phyloP scores from a whole-genome alignment of 225 moss, liverwort and hornwort species.

The Marchantia polymorpha region DNA sequence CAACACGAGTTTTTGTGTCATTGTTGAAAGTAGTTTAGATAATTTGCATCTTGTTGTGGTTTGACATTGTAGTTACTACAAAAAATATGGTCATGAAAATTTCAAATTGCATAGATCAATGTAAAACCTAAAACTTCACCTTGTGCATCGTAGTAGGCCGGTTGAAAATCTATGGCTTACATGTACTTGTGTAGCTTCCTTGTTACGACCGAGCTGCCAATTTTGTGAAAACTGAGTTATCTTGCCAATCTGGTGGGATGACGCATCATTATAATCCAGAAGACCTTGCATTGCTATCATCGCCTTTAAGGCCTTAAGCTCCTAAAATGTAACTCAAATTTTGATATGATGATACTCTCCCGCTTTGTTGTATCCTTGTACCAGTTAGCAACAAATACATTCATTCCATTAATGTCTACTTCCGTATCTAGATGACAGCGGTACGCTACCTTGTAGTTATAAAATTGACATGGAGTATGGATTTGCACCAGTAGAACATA shows the following conservation, averaged over 20 bases:
- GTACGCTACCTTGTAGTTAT: constrained; percentile 59
- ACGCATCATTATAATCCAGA: constrained; percentile 92
- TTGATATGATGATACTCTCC: constrained; percentile 72
- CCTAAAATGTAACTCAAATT: constrained; percentile 74
- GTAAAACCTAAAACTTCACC: too few relatives aligned
- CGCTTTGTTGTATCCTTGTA: constrained; percentile 50
- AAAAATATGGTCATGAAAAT: too few relatives aligned
- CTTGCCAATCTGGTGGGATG: constrained; percentile 93
- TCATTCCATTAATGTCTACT: constrained; percentile 85
- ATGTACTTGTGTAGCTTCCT: too few relatives aligned
- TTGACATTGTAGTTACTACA: too few relatives aligned
- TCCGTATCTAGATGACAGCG: constrained; percentile 74
- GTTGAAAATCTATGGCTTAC: too few relatives aligned
- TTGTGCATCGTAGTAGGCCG: too few relatives aligned
- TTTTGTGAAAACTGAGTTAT: too few relatives aligned
- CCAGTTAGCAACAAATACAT: constrained; percentile 70
- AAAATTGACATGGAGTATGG: constrained; percentile 69
- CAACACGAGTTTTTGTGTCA: too few relatives aligned
- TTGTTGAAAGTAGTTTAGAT: too few relatives aligned
- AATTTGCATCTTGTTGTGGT: too few relatives aligned
- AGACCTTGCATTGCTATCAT: constrained; percentile 64
- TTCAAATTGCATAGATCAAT: too few relatives aligned
- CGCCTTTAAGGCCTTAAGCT: constrained; percentile 87
- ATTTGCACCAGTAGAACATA: constrained; percentile 65
- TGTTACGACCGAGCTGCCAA: too few relatives aligned